Percentiles rank a stretch among this genome's conserved stretches.
Evolutionary conservation across 225 moss, liverwort and hornwort genomes (phyloP).

Genomic region (Pseudoscleropodium purum): DNA sequence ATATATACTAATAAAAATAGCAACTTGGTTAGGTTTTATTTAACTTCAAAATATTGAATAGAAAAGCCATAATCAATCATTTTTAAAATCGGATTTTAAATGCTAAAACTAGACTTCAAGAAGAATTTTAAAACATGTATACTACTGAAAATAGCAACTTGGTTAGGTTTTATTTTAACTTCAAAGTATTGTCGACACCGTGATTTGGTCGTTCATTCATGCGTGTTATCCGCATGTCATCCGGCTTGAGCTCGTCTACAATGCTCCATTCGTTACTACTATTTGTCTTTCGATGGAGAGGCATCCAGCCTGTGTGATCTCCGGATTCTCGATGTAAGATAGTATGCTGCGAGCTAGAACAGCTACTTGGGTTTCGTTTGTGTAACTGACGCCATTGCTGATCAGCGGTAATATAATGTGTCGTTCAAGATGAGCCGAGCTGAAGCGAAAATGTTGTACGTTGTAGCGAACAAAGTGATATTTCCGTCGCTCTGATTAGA

Average conservation of each 20-base stretch:
- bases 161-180: no score
- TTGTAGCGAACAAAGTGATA: background rate
- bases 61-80: no score
- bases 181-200: no score
- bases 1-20: no score
- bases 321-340: background rate
- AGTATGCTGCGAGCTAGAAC: background rate
- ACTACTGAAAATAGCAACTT: no score
- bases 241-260: background rate
- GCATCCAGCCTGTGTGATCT: background rate
- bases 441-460: background rate
- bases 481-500: background rate
- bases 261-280: background rate
- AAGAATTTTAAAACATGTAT: no score
- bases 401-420: background rate
- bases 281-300: background rate
- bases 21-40: no score
- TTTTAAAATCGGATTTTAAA: no score
- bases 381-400: background rate
- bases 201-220: no score
- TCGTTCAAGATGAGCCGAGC: background rate
- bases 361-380: background rate
- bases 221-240: background rate
- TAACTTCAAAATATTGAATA: no score
- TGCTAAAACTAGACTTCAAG: no score